Conservation (phyloP, 2,329 filamentous ascomycete genomes). For the Ceratocystiopsis minuta region DNA sequence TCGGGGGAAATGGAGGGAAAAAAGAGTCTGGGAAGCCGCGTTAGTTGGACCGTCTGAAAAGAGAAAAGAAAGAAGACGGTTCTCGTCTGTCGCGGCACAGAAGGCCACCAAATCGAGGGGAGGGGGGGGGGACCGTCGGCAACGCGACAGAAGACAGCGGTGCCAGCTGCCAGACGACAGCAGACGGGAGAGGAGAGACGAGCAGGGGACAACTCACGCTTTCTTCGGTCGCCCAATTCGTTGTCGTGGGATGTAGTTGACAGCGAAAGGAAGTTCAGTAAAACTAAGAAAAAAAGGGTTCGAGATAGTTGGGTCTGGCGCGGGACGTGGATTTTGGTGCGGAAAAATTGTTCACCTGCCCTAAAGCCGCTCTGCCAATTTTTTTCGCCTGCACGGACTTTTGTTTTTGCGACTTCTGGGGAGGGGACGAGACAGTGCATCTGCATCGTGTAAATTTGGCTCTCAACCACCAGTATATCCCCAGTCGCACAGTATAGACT, state of each 20-base stretch:
- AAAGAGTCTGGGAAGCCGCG: slow-evolving; percentile 1
- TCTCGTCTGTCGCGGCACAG: too few relatives aligned
- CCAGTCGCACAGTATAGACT: not conserved
- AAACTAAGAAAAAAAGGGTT: slow-evolving; percentile 4
- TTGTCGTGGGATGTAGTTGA: slow-evolving; percentile 7
- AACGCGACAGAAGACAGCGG: too few relatives aligned
- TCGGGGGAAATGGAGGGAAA: slow-evolving; percentile 15
- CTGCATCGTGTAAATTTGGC: too few relatives aligned
- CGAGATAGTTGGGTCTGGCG: slow-evolving; percentile 5
- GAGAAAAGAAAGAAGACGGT: too few relatives aligned
- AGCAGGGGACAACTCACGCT: slow-evolving; percentile 5
- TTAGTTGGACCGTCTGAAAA: not conserved
- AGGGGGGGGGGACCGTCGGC: too few relatives aligned
- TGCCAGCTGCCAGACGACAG: too few relatives aligned
- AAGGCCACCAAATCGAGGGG: too few relatives aligned
- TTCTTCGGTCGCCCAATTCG: slow-evolving; percentile 5
- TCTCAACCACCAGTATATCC: too few relatives aligned
- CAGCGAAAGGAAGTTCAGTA: slow-evolving; percentile 4
- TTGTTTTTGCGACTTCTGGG: slow-evolving; percentile 3
- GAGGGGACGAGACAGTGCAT: too few relatives aligned
- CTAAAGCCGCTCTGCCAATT: slow-evolving; percentile 7
- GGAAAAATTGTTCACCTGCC: slow-evolving; percentile 11
- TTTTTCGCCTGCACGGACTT: slow-evolving; percentile 6
- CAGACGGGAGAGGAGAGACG: not conserved
- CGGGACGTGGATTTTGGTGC: slow-evolving; percentile 5